Conservation (phyloP, 352 stramenopile species). For the Phytophthora pistaciae region DNA sequence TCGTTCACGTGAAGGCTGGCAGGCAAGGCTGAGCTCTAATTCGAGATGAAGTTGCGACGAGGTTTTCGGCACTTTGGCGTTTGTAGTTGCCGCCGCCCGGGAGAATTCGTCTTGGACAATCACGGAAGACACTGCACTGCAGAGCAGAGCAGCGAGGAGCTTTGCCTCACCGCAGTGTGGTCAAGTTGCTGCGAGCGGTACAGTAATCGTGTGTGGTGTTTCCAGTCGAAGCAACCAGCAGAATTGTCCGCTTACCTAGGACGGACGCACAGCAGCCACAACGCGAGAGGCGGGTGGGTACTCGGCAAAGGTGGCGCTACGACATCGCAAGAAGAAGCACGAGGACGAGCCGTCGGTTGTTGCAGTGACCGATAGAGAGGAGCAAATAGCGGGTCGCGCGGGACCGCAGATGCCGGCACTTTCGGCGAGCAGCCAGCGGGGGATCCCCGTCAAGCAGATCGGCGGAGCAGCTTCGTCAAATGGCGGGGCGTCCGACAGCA, state of each 20-base stretch:
- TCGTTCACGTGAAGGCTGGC: slow-evolving; percentile 17
- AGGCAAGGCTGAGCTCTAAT: slow-evolving; percentile 35
- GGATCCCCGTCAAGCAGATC: slow-evolving; percentile 36
- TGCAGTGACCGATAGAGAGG: slow-evolving; percentile 35
- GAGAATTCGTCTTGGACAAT: slow-evolving; percentile 17
- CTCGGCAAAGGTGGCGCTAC: slow-evolving; percentile 51
- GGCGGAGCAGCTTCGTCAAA: slow-evolving; percentile 11
- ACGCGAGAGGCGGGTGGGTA: slow-evolving; percentile 13
- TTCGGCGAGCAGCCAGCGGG: slow-evolving; percentile 38
- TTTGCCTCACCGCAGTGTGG: not conserved
- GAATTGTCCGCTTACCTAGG: not conserved
- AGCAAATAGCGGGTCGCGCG: slow-evolving; percentile 32
- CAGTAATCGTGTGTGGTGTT: slow-evolving; percentile 21
- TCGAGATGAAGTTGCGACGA: slow-evolving; percentile 39
- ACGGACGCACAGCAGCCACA: slow-evolving; percentile 12
- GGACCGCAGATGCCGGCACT: slow-evolving; percentile 45
- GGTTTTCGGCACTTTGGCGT: slow-evolving; percentile 32
- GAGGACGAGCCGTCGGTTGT: slow-evolving; percentile 48
- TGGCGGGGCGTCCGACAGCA: slow-evolving; percentile 14
- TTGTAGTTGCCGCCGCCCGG: slow-evolving; percentile 27
- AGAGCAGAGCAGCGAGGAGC: not conserved
- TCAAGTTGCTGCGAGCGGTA: slow-evolving; percentile 4
- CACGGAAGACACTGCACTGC: slow-evolving; percentile 16
- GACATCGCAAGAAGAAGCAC: slow-evolving; percentile 48
- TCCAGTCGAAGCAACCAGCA: slow-evolving; percentile 1